Conservation (phyloP, 2,329 filamentous ascomycete genomes). For the Exophiala oligosperma region DNA sequence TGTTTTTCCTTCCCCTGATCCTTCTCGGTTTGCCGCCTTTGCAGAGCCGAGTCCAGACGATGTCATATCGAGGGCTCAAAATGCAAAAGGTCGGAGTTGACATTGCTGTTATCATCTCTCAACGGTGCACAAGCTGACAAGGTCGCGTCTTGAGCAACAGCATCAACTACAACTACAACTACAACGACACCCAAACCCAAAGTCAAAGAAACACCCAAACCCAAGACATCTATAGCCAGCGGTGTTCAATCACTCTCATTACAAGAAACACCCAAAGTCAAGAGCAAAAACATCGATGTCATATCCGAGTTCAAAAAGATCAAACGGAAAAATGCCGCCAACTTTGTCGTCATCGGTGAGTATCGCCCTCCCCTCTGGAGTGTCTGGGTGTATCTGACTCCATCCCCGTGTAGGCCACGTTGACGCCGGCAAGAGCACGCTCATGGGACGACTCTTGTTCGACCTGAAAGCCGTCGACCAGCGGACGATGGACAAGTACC, state of each 20-base stretch:
- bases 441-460: slow-evolving; percentile 91
- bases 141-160: slow-evolving; percentile 24
- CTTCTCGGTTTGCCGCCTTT: slow-evolving; percentile 59
- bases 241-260: slow-evolving; percentile 51
- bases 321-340: slow-evolving; percentile 75
- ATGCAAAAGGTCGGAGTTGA: slow-evolving; percentile 64
- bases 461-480: slow-evolving; percentile 88
- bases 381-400: slow-evolving; percentile 9
- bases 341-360: slow-evolving; percentile 89
- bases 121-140: slow-evolving; percentile 37
- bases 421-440: slow-evolving; percentile 93
- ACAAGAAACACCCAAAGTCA: slow-evolving; percentile 54
- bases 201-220: slow-evolving; percentile 33
- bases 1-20: slow-evolving; percentile 4
- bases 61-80: slow-evolving; percentile 80
- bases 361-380: slow-evolving; percentile 2
- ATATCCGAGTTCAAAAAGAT: slow-evolving; percentile 75
- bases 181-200: slow-evolving; percentile 35
- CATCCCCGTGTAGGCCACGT: slow-evolving; percentile 70
- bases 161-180: slow-evolving; percentile 30
- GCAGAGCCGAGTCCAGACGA: slow-evolving; percentile 89
- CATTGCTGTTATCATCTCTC: slow-evolving; percentile 26
- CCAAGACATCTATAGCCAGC: slow-evolving; percentile 39
- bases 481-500: slow-evolving; percentile 82
- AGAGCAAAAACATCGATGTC: slow-evolving; percentile 81